Evolutionary conservation across 345 rosid species (phyloP).

Genomic region (Arabidopsis thaliana): TAIR10.1 NC_003070.9:20346501-20347000

Average conservation of each 20-base stretch:
- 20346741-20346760: not conserved
- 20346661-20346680: not conserved
- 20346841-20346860: not conserved
- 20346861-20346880: not conserved
- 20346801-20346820: not conserved
- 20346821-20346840: not conserved
- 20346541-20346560: not conserved
- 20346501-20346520: not conserved
- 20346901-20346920: not conserved
- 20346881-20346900: not conserved
- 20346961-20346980: not conserved
- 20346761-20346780: not conserved
- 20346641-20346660: not conserved
- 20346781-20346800: not conserved
- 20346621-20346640: not conserved
- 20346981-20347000: not conserved
- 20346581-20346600: not conserved
- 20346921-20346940: not conserved
- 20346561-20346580: not conserved
- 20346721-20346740: not conserved
- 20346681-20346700: too few species aligned
- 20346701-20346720: not conserved
- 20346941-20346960: constrained; percentile 9
- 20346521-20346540: not conserved
- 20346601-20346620: not conserved